phyloP scores from a whole-genome alignment of 75 land plant genomes.

The Cunninghamia lanceolata region DNA sequence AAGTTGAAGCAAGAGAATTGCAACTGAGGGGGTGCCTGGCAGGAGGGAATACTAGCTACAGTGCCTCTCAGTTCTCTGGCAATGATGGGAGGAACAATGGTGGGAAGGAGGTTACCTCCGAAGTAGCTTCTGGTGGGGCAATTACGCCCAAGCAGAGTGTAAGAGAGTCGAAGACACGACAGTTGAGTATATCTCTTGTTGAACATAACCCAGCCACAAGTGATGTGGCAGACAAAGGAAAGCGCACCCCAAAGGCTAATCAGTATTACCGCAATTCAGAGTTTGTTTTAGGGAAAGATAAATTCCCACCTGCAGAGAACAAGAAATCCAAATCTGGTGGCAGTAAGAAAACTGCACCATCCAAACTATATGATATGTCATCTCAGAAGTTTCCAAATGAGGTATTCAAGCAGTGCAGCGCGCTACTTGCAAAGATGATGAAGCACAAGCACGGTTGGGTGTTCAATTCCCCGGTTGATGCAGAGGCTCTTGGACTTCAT shows the following conservation, averaged over 20 bases:
- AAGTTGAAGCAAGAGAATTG: constrained; percentile 18
- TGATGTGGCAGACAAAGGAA: constrained; percentile 33
- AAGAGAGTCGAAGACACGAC: constrained; percentile 15
- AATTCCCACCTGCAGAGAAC: constrained; percentile 52
- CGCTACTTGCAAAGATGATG: constrained; percentile 57
- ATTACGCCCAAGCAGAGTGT: constrained; percentile 14
- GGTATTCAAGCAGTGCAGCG: constrained; percentile 42
- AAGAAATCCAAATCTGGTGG: constrained; percentile 47
- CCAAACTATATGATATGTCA: constrained; percentile 5
- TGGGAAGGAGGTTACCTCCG: constrained; percentile 36
- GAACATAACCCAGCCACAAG: constrained; percentile 20
- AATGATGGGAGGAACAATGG: constrained; percentile 15
- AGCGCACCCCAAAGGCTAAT: constrained; percentile 67
- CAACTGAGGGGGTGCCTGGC: not conserved
- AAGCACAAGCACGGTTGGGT: constrained; percentile 83
- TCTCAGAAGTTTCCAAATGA: constrained; percentile 12
- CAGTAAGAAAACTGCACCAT: constrained; percentile 24
- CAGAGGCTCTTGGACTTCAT: constrained; percentile 46
- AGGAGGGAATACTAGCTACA: constrained; percentile 15
- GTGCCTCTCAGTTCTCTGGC: constrained; percentile 26
- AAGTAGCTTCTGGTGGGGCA: constrained; percentile 26
- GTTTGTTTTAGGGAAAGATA: constrained; percentile 60
- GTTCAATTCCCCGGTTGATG: constrained; percentile 73
- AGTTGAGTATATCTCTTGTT: constrained; percentile 25
- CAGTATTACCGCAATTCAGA: constrained; percentile 47